Evolutionary conservation across 192 early-diverging fungal species (phyloP).

Genomic region (Pilaira anomala): DNA sequence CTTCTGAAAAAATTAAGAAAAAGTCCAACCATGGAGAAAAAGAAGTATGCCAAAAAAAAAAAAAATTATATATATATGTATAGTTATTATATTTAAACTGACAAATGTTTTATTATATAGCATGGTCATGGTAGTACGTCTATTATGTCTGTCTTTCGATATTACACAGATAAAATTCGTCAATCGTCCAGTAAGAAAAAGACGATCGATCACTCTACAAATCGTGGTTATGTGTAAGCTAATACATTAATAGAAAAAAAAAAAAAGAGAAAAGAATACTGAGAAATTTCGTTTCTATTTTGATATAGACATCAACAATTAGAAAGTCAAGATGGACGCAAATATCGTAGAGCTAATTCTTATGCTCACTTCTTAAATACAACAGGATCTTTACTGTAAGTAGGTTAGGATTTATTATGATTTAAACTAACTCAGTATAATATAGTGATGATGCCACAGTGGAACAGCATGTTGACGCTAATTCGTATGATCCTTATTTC

Average conservation of each 20-base stretch:
- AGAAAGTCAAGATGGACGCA: constrained; percentile 23
- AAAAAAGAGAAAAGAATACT: too few species aligned
- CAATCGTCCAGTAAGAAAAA: constrained; percentile 24
- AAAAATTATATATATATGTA: background rate
- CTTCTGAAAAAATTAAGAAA: constrained; percentile 41
- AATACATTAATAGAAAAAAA: too few species aligned
- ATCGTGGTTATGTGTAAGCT: constrained; percentile 38
- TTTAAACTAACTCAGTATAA: constrained; percentile 1
- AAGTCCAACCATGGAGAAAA: constrained; percentile 19
- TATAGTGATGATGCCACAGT: constrained; percentile 29
- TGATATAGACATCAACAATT: constrained; percentile 27
- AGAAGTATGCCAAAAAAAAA: constrained; percentile 7
- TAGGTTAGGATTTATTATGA: background rate
- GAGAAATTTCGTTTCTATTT: background rate
- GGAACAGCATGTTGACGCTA: background rate
- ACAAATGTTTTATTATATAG: background rate
- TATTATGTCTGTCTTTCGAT: constrained; percentile 38
- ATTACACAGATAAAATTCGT: constrained; percentile 39
- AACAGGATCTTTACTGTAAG: constrained; percentile 51
- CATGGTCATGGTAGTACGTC: constrained; percentile 4
- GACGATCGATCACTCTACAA: background rate
- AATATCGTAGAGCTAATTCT: constrained; percentile 41
- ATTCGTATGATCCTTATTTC: constrained; percentile 73
- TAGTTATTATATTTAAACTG: background rate
- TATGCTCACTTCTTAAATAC: constrained; percentile 52